These are phyloP conservation scores for Solanum chaucha DNA, from an alignment of 257 asterid species.

Conservation along the genomic window DNA sequence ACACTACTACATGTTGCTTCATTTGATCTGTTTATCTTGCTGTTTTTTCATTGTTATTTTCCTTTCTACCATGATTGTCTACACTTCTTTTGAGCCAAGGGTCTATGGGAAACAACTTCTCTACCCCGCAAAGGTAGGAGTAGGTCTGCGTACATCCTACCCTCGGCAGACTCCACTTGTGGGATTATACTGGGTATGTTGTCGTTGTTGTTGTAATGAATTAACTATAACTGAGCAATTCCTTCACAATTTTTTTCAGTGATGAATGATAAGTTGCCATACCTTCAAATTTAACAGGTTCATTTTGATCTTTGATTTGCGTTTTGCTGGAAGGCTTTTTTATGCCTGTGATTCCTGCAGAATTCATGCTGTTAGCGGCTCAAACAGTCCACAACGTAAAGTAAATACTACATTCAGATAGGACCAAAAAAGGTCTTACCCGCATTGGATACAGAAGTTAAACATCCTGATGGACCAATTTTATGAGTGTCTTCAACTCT, in stretches of 20 bases:
- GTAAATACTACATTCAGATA: background rate
- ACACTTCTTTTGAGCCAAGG: background rate
- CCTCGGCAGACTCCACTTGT: background rate
- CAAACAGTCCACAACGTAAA: background rate
- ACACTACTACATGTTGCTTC: background rate
- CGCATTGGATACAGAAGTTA: slow-evolving; percentile 38
- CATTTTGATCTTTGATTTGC: slow-evolving; percentile 54
- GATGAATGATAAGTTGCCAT: background rate
- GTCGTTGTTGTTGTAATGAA: background rate
- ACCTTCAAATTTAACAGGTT: slow-evolving; percentile 54
- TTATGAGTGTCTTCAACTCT: slow-evolving; percentile 71
- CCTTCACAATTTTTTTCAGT: background rate
- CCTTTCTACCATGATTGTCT: background rate
- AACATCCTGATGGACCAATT: slow-evolving; percentile 55
- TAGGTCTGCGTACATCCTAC: background rate
- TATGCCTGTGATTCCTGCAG: slow-evolving; percentile 48
- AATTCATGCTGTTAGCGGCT: slow-evolving; percentile 4
- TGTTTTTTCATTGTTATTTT: background rate
- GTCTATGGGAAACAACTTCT: background rate
- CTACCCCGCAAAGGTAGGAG: background rate
- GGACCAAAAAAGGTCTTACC: slow-evolving; percentile 27
- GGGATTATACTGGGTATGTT: background rate
- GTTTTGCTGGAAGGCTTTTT: slow-evolving; percentile 41
- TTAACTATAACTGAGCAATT: background rate
- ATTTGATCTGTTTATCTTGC: background rate